Base-by-base conservation (phyloP, 2,329 filamentous ascomycete genomes). In the Aspergillus pseudonomiae region DNA sequence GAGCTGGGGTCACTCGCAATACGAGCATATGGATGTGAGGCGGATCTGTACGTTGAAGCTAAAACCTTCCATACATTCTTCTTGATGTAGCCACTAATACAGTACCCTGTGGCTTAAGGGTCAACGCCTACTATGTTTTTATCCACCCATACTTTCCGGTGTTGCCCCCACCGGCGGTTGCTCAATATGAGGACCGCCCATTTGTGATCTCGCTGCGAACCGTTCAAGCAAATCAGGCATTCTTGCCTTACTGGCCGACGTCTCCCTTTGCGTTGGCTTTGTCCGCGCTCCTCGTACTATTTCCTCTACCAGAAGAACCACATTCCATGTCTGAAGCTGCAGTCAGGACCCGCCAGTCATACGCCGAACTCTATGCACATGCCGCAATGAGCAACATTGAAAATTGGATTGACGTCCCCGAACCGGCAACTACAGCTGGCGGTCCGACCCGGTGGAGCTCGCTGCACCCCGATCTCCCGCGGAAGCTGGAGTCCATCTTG, bases 61-160 rank as follows among this genome's bases (percentile, higher is more conserved):
- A 14, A 36, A 36, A 16, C 34, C 6, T 6, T 36, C 14, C 34
- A 36, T 16, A 36, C 34, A 7, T 36, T 6, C 12, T 36, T 36
- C 16, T 7, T 36, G 14, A 36, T 16, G 14, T 36, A 5, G 14
- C 14, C 14, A 30, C 41, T 53, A 46, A 54, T 39, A 46, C n/a
- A 43, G 26, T 16, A 19, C 24, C 26, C 9, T 16, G 16, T 19
- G 26, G 19, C 4, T 11, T 32, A 43, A 74, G 71, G 48, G 10
- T 64, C 21, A 72, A 72, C 43, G 69, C 71, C 6, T 73, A 74
- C 57, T 73, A 74, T 43, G 65, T 73, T 3, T 71, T 65, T 39
- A 68, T 74, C 48, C 72, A 73, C 46, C 65, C 69, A 28, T 73
- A 71, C 52, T 57, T 73, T 21, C 69, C 71, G 2, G 26, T 73